Conservation (phyloP, 768 basidiomycete species). For the Kockovaella imperatae region DNA sequence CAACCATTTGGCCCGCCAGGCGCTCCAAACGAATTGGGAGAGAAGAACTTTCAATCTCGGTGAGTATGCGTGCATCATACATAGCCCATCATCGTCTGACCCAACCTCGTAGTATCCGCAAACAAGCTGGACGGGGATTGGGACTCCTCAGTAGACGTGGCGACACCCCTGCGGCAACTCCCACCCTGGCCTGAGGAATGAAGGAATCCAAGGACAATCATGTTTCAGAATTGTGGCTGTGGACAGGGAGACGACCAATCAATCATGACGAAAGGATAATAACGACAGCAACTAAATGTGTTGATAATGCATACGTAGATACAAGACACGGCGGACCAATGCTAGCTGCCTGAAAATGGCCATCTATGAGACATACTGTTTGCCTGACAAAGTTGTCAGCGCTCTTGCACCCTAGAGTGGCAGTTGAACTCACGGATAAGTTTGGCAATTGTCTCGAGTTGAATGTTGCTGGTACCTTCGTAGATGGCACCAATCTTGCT, state of each 20-base stretch:
- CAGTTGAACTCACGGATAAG: constrained; percentile 59
- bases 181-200: too few relatives aligned
- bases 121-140: constrained; percentile 22
- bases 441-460: constrained; percentile 90
- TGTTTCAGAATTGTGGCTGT: too few relatives aligned
- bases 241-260: too few relatives aligned
- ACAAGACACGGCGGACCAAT: too few relatives aligned
- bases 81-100: neutral
- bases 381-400: too few relatives aligned
- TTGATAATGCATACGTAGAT: too few relatives aligned
- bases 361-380: too few relatives aligned
- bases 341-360: too few relatives aligned
- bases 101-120: constrained; percentile 7
- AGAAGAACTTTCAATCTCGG: constrained; percentile 36
- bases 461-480: constrained; percentile 87
- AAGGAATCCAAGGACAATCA: too few relatives aligned
- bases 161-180: neutral
- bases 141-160: constrained; percentile 22
- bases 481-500: constrained; percentile 72
- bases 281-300: too few relatives aligned
- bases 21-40: constrained; percentile 30
- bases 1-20: constrained; percentile 40
- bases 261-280: too few relatives aligned
- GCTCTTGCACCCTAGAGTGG: too few relatives aligned
- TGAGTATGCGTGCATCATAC: constrained; percentile 6